These are phyloP conservation scores for Spongiforma sp. DNA, from an alignment of 1,284 basidiomycete genomes.

Conservation along the genomic window DNA sequence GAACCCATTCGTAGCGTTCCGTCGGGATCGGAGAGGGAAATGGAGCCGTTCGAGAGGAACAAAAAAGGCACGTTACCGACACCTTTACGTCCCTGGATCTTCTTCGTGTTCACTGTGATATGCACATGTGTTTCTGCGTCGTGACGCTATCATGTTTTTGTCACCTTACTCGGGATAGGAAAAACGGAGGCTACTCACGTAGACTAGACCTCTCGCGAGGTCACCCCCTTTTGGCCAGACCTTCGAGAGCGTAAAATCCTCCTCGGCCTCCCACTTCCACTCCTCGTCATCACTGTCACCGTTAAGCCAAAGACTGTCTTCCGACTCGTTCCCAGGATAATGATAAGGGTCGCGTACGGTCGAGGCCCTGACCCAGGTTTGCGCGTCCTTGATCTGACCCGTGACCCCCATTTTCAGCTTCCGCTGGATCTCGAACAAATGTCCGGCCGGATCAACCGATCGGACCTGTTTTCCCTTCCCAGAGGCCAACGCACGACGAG, in stretches of 20 bases:
- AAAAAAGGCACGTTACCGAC: conserved; percentile 62
- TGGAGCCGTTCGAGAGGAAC: conserved; percentile 55
- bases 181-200: conserved; percentile 48
- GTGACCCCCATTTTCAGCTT: conserved; percentile 48
- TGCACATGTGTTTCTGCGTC: conserved; percentile 57
- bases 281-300: conserved; percentile 28
- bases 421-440: conserved; percentile 65
- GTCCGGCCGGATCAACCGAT: conserved; percentile 35
- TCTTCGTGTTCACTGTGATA: conserved; percentile 59
- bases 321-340: conserved; percentile 40
- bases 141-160: conserved; percentile 50
- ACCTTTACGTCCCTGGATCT: conserved; percentile 56
- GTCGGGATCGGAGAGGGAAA: conserved; percentile 31
- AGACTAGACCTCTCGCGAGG: conserved; percentile 56
- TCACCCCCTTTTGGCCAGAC: conserved; percentile 60
- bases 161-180: neutral
- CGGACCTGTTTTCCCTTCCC: conserved; percentile 31
- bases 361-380: conserved; percentile 58
- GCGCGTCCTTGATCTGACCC: conserved; percentile 58
- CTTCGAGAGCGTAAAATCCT: conserved; percentile 60
- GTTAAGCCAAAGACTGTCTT: conserved; percentile 31
- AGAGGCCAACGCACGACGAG: conserved; percentile 12
- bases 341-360: conserved; percentile 60
- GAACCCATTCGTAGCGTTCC: conserved; percentile 28
- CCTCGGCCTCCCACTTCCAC: conserved; percentile 70